Conservation (phyloP, 2,329 filamentous ascomycete species). For the Trematosphaeria pertusa region DNA sequence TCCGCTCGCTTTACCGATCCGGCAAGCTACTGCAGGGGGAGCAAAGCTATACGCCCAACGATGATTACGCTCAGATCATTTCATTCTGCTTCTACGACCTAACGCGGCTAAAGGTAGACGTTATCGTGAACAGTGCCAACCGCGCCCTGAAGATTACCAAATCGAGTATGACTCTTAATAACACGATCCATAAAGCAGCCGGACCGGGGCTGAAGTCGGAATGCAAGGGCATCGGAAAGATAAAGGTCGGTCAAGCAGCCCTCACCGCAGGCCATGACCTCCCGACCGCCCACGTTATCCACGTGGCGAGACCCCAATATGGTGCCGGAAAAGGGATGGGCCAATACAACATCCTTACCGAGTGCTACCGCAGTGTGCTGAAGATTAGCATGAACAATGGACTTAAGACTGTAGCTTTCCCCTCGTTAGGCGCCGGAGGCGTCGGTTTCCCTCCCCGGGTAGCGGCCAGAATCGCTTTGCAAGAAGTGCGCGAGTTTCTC, state of each 20-base stretch:
- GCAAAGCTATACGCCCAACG: constrained; percentile 38
- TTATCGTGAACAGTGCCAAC: constrained; percentile 43
- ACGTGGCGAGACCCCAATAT: constrained; percentile 38
- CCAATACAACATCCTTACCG: constrained; percentile 35
- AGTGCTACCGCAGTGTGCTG: constrained; percentile 40
- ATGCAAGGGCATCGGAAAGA: constrained; percentile 15
- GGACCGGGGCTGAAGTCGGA: constrained; percentile 36
- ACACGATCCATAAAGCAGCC: constrained; percentile 35
- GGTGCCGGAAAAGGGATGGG: constrained; percentile 21
- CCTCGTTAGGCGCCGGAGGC: constrained; percentile 40
- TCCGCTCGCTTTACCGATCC: constrained; percentile 35
- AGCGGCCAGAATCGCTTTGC: constrained; percentile 41
- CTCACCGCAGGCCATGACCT: constrained; percentile 38
- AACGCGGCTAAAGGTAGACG: constrained; percentile 41
- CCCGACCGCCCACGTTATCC: constrained; percentile 39
- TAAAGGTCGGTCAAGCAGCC: constrained; percentile 30
- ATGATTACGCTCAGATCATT: constrained; percentile 37
- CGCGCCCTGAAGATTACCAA: constrained; percentile 17
- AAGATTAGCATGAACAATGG: constrained; percentile 25
- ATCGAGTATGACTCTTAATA: constrained; percentile 27
- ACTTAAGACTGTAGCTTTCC: constrained; percentile 43
- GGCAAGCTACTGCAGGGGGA: constrained; percentile 31
- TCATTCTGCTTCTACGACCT: constrained; percentile 41
- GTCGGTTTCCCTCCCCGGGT: constrained; percentile 37
- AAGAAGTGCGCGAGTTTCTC: constrained; percentile 41